A percentile compares a stretch with the other conserved stretches of the same genome.
phyloP scores from a whole-genome alignment of 2,329 filamentous ascomycete genomes.

The Lasiodiplodia hormozganensis region DNA sequence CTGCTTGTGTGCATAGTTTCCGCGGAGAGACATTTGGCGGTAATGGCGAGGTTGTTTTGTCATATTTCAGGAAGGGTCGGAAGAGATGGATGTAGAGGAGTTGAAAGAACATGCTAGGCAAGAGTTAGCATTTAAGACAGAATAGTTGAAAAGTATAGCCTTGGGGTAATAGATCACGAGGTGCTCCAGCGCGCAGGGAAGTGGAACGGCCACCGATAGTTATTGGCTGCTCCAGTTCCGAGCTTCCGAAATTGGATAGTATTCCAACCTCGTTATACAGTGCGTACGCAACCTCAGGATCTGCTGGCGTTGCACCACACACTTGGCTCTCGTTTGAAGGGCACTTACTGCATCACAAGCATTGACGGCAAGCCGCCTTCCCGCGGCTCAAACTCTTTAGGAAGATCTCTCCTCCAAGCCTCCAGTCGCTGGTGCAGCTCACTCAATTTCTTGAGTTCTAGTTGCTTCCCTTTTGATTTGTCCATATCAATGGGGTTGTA shows the following conservation, averaged over 20 bases:
- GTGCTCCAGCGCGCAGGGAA: neutral
- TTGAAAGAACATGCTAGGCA: slow-evolving; percentile 91
- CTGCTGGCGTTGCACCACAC: too few relatives aligned
- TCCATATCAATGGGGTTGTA: slow-evolving; percentile 78
- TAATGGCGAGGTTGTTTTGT: slow-evolving; percentile 78
- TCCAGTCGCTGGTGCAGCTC: slow-evolving; percentile 90
- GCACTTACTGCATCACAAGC: slow-evolving; percentile 81
- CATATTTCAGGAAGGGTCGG: slow-evolving; percentile 92
- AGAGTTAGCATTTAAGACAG: slow-evolving; percentile 32
- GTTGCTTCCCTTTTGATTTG: slow-evolving; percentile 72
- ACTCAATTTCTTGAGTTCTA: slow-evolving; percentile 89
- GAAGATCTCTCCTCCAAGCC: slow-evolving; percentile 84
- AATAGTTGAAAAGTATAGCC: neutral
- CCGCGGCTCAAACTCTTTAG: slow-evolving; percentile 84
- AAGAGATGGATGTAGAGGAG: slow-evolving; percentile 95
- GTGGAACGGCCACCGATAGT: neutral
- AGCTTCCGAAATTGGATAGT: neutral
- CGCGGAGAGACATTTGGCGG: slow-evolving; percentile 88
- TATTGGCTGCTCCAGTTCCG: neutral
- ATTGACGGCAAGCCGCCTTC: slow-evolving; percentile 90
- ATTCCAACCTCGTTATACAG: neutral
- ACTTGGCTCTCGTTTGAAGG: too few relatives aligned
- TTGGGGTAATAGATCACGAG: neutral
- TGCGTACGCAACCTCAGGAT: neutral
- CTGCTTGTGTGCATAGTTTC: slow-evolving; percentile 88